A percentile compares a stretch with the other conserved stretches of the same genome.
Conservation (phyloP, 139 green algal species). For the Tetradesmus obliquus region DNA sequence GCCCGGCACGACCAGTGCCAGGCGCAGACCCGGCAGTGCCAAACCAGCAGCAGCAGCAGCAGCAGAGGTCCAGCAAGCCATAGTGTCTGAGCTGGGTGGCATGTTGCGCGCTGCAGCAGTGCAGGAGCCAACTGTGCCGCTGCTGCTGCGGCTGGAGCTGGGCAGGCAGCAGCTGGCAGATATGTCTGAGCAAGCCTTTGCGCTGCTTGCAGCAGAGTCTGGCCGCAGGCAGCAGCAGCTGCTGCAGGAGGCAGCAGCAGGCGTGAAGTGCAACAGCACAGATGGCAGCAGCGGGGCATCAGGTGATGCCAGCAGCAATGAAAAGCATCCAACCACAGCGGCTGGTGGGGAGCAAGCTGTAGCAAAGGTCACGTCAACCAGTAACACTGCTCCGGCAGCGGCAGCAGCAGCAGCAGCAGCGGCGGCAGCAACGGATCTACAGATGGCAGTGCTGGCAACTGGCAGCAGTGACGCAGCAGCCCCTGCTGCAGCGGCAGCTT, state of each 20-base stretch:
- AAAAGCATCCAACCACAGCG: background rate
- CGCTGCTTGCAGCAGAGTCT: background rate
- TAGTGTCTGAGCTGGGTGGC: background rate
- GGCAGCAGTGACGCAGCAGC: background rate
- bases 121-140: background rate
- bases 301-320: background rate
- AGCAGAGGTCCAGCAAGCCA: background rate
- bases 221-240: background rate
- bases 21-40: background rate
- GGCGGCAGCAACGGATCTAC: background rate
- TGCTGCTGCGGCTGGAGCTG: slow-evolving; percentile 22
- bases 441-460: background rate
- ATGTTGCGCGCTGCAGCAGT: background rate
- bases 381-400: background rate
- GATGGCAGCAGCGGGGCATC: slow-evolving; percentile 13
- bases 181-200: background rate
- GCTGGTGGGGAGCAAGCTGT: too few species aligned
- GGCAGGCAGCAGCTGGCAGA: background rate
- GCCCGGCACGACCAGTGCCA: background rate
- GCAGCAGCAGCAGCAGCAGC: background rate
- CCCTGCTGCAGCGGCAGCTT: background rate
- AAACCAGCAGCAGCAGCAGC: background rate
- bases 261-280: background rate
- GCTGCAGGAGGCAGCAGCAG: background rate
- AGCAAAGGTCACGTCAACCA: background rate